A percentile compares a stretch with the other conserved stretches of the same genome.
Conservation (phyloP, 23 red algal species). For the Gracilaria gracilis region DNA sequence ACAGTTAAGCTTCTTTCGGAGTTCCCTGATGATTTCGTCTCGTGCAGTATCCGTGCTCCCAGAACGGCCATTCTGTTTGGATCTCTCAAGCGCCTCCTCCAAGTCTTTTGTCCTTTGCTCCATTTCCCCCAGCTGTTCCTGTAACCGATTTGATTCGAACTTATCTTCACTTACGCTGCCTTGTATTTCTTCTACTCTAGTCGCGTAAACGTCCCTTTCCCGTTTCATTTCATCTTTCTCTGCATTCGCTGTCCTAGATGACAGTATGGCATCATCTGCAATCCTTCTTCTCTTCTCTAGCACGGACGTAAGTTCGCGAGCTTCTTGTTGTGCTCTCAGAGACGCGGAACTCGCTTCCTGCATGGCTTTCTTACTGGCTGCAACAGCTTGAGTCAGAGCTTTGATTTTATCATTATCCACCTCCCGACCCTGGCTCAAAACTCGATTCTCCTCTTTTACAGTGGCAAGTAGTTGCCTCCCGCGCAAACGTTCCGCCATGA, state of each 20-base stretch:
- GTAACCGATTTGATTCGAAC: constrained; percentile 56
- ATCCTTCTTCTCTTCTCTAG: constrained; percentile 66
- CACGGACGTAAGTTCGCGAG: constrained; percentile 35
- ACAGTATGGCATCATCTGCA: constrained; percentile 57
- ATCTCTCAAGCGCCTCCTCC: constrained; percentile 48
- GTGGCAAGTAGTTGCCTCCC: constrained; percentile 83
- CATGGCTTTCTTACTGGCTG: constrained; percentile 59
- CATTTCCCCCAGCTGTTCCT: constrained; percentile 28
- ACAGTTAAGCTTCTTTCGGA: constrained; percentile 87
- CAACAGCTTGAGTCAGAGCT: constrained; percentile 55
- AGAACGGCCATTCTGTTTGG: constrained; percentile 50
- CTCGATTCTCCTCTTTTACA: constrained; percentile 88
- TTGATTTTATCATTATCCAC: constrained; percentile 79
- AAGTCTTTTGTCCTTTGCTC: constrained; percentile 48
- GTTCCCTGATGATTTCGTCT: constrained; percentile 81
- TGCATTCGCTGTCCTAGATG: constrained; percentile 40
- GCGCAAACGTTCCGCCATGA: constrained; percentile 84
- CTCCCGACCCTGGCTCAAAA: constrained; percentile 68
- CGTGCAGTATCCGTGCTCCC: constrained; percentile 56
- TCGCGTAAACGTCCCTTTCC: constrained; percentile 54
- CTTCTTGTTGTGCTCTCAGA: constrained; percentile 51
- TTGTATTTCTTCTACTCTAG: constrained; percentile 56
- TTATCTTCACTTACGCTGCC: constrained; percentile 39
- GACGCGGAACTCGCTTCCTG: constrained; percentile 55
- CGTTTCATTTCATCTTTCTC: constrained; percentile 75